Evolutionary conservation across 768 basidiomycete genomes (phyloP).

Genomic region (Amanita rubescens): DNA sequence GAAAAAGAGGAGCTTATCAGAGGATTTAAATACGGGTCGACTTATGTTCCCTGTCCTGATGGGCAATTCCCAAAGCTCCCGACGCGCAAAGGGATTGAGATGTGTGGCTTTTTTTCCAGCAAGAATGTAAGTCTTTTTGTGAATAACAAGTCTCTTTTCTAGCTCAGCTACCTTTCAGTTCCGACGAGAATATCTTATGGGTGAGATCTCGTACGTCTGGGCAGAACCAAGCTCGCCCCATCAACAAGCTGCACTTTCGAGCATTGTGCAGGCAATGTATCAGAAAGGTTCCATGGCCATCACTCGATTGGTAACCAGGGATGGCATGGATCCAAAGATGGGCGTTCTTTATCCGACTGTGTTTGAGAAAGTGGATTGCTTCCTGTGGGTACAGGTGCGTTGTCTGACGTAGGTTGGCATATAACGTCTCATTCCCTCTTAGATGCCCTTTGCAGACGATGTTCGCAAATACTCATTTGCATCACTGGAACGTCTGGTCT

Average conservation of each 20-base stretch:
- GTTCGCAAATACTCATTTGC: slow-evolving; percentile 82
- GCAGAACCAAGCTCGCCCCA: slow-evolving; percentile 57
- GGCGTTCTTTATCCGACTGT: slow-evolving; percentile 62
- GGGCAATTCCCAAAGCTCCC: slow-evolving; percentile 69
- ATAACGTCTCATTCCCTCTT: neutral
- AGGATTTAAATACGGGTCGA: slow-evolving; percentile 87
- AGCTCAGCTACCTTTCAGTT: slow-evolving; percentile 39
- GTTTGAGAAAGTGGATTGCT: slow-evolving; percentile 65
- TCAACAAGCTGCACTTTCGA: slow-evolving; percentile 81
- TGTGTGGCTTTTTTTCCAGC: slow-evolving; percentile 73
- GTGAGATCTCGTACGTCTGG: slow-evolving; percentile 84
- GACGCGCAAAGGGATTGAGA: slow-evolving; percentile 82
- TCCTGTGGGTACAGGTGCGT: slow-evolving; percentile 77
- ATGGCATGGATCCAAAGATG: slow-evolving; percentile 78
- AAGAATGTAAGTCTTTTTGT: slow-evolving; percentile 44
- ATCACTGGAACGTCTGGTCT: slow-evolving; percentile 65
- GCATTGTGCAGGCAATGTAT: slow-evolving; percentile 79
- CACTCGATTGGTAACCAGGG: slow-evolving; percentile 71
- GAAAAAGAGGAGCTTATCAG: slow-evolving; percentile 73
- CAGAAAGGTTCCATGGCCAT: slow-evolving; percentile 65
- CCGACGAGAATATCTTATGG: slow-evolving; percentile 74
- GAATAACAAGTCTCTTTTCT: neutral
- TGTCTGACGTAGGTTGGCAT: neutral
- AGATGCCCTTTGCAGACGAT: slow-evolving; percentile 98
- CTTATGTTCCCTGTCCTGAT: slow-evolving; percentile 81